Percentiles rank a stretch among this genome's conserved stretches.
Conservation (phyloP, 1,284 basidiomycete genomes). For the Rhodotorula sp. region DNA sequence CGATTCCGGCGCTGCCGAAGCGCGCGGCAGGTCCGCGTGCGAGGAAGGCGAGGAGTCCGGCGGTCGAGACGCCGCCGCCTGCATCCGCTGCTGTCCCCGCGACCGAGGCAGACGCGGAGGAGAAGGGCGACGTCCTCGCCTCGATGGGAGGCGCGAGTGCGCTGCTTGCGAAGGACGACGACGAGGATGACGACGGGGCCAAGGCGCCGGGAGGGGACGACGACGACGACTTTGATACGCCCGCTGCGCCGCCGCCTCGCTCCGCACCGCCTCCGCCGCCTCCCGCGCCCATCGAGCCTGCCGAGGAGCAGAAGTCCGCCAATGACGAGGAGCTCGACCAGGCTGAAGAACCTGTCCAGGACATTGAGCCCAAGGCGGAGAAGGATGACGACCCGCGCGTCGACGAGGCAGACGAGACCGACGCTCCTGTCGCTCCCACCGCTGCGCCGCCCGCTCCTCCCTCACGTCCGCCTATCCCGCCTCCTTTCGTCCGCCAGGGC, state of each 20-base stretch:
- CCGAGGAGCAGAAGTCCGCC: neutral
- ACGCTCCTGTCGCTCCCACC: neutral
- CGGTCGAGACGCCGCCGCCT: neutral
- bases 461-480: constrained; percentile 13
- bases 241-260: constrained; percentile 12
- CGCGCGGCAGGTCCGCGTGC: constrained; percentile 26
- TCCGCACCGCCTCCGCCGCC: neutral
- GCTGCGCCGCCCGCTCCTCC: neutral
- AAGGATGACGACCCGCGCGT: constrained; percentile 6
- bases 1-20: constrained; percentile 38
- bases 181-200: neutral
- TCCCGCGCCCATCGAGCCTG: constrained; percentile 1
- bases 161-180: constrained; percentile 5
- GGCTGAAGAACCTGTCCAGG: neutral
- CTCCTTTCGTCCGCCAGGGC: constrained; percentile 12
- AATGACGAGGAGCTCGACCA: constrained; percentile 2
- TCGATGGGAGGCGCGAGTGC: constrained; percentile 17
- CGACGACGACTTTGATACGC: constrained; percentile 27
- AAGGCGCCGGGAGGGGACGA: constrained; percentile 1
- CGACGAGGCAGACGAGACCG: neutral
- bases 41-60: constrained; percentile 1
- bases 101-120: neutral
- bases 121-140: constrained; percentile 10
- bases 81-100: neutral
- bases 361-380: neutral